Conservation (phyloP, 768 basidiomycete species). For the Serendipita sp. region DNA sequence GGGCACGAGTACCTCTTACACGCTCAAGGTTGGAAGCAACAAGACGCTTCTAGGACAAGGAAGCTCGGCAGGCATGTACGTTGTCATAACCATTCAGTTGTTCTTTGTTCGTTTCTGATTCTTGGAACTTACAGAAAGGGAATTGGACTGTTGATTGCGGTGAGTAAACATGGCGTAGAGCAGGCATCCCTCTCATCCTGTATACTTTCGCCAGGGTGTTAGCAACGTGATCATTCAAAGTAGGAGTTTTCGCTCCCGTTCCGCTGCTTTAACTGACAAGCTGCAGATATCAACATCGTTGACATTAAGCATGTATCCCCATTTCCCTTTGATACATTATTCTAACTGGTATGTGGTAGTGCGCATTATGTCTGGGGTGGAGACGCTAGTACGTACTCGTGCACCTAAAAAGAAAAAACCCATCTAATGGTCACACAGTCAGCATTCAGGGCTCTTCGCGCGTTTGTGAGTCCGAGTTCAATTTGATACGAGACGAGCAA, state of each 20-base stretch:
- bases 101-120: background rate
- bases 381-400: background rate
- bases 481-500: background rate
- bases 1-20: background rate
- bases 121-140: background rate
- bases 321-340: background rate
- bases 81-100: background rate
- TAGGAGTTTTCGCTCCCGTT: background rate
- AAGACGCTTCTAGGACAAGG: conserved; percentile 5
- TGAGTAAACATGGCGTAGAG: background rate
- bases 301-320: background rate
- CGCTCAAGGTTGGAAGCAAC: conserved; percentile 2
- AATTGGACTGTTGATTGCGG: background rate
- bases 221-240: conserved; percentile 3
- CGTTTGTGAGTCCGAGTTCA: background rate
- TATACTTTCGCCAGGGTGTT: background rate
- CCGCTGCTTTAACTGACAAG: background rate
- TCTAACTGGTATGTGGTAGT: background rate
- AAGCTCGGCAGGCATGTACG: conserved; percentile 4
- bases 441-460: background rate
- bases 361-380: conserved; percentile 6
- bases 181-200: background rate
- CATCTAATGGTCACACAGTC: background rate
- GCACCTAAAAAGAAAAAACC: background rate
- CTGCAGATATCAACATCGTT: background rate